phyloP scores from a whole-genome alignment of 78 protist genomes.

The Dictyostelium citrinum region DNA sequence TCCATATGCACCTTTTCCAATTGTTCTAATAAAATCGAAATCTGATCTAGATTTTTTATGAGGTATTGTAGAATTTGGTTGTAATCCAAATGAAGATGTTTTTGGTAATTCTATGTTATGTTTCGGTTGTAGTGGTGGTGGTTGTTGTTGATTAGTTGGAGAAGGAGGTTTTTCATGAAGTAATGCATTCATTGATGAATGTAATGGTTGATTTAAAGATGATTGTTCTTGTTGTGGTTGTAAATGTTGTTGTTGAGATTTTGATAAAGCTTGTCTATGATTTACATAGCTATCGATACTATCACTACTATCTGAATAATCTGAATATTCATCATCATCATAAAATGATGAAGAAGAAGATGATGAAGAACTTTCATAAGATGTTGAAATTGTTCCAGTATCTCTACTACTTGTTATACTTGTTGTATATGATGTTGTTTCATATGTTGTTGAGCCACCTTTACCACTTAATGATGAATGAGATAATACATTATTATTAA shows the following conservation, averaged over 20 bases:
- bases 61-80: background rate
- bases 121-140: background rate
- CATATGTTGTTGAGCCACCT: background rate
- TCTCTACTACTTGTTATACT: background rate
- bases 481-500: background rate
- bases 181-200: background rate
- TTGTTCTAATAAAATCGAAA: conserved; percentile 50
- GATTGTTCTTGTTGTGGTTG: background rate
- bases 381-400: background rate
- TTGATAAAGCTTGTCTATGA: background rate
- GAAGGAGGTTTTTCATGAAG: background rate
- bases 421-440: background rate
- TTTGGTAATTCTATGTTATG: background rate
- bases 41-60: conserved; percentile 34
- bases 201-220: background rate
- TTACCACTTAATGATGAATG: background rate
- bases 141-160: background rate
- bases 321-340: background rate
- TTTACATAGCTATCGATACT: background rate
- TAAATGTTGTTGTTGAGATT: background rate
- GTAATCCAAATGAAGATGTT: background rate
- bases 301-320: background rate
- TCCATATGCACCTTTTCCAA: conserved; percentile 72
- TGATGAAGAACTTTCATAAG: background rate
- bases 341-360: background rate